Conservation (phyloP, 2,329 filamentous ascomycete genomes). For the Fusarium pininemorale region DNA sequence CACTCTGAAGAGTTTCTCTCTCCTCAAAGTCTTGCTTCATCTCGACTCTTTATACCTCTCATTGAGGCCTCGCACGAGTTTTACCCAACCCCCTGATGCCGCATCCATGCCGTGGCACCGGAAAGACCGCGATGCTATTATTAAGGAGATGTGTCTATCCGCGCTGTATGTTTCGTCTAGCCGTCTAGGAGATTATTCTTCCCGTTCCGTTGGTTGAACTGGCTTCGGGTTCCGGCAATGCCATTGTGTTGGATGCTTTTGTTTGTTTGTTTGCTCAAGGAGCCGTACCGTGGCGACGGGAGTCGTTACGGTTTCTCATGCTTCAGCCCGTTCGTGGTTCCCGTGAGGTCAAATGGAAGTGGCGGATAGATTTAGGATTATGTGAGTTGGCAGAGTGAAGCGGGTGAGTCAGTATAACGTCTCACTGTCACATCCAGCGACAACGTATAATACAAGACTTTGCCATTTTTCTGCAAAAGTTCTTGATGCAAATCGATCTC, state of each 20-base stretch:
- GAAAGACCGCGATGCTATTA: slow-evolving; percentile 3
- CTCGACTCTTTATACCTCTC: slow-evolving; percentile 41
- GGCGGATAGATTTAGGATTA: not conserved
- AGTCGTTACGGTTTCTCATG: not conserved
- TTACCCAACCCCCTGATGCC: slow-evolving; percentile 1
- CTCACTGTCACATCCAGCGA: slow-evolving; percentile 15
- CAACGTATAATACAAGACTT: not conserved
- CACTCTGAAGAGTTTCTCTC: slow-evolving; percentile 13
- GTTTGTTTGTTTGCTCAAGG: not conserved
- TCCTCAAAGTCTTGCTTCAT: slow-evolving; percentile 8
- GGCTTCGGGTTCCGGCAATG: not conserved
- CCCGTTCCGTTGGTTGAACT: not conserved
- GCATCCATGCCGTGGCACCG: slow-evolving; percentile 36
- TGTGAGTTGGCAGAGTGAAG: not conserved
- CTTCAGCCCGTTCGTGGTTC: not conserved
- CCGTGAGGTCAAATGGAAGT: not conserved
- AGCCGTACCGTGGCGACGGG: not conserved
- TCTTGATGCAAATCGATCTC: not conserved
- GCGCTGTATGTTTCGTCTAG: slow-evolving; percentile 23
- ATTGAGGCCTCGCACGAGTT: slow-evolving; percentile 33
- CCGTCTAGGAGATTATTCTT: slow-evolving; percentile 15
- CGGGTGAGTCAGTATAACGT: slow-evolving; percentile 22
- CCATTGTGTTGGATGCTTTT: not conserved
- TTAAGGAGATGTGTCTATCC: slow-evolving; percentile 21
- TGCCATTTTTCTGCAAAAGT: slow-evolving; percentile 1